Percentiles rank a stretch among this genome's conserved stretches.
These are phyloP conservation scores for Pythium vanterpoolii DNA, from an alignment of 352 stramenopile species.

Conservation along the genomic window DNA sequence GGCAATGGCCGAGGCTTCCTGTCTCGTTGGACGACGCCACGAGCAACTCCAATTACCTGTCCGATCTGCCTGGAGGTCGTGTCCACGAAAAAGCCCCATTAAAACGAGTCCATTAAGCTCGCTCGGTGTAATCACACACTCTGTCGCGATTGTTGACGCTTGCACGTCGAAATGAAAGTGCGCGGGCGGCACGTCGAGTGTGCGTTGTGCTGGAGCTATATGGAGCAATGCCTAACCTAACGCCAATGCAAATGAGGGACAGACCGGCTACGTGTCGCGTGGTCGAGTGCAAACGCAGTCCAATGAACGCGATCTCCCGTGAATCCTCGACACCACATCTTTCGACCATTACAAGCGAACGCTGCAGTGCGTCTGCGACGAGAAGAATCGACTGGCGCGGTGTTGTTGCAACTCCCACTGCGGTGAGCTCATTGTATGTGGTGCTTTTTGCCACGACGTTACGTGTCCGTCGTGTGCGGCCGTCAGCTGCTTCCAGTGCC, in stretches of 20 bases:
- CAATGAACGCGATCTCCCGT: not conserved
- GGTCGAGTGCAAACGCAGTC: slow-evolving; percentile 39
- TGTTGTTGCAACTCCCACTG: slow-evolving; percentile 59
- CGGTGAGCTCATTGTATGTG: slow-evolving; percentile 62
- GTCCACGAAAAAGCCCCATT: not conserved
- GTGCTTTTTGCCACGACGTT: slow-evolving; percentile 31
- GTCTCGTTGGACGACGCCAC: not conserved
- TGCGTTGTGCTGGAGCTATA: not conserved
- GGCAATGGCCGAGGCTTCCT: not conserved
- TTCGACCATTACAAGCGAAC: slow-evolving; percentile 8
- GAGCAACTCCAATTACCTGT: not conserved
- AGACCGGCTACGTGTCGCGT: slow-evolving; percentile 67
- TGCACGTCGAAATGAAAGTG: not conserved
- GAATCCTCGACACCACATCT: not conserved
- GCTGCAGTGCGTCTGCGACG: slow-evolving; percentile 59
- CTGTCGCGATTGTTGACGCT: not conserved
- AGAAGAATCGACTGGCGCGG: slow-evolving; percentile 64
- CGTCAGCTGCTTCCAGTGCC: slow-evolving; percentile 58
- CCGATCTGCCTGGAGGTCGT: not conserved
- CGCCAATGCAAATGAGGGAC: not conserved
- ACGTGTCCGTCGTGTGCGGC: slow-evolving; percentile 53
- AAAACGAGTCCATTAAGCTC: not conserved
- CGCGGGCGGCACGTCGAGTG: not conserved
- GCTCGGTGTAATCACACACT: not conserved
- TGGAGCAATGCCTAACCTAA: not conserved